phyloP scores from a whole-genome alignment of 257 asterid genomes.

The Rehmannia glutinosa region DNA sequence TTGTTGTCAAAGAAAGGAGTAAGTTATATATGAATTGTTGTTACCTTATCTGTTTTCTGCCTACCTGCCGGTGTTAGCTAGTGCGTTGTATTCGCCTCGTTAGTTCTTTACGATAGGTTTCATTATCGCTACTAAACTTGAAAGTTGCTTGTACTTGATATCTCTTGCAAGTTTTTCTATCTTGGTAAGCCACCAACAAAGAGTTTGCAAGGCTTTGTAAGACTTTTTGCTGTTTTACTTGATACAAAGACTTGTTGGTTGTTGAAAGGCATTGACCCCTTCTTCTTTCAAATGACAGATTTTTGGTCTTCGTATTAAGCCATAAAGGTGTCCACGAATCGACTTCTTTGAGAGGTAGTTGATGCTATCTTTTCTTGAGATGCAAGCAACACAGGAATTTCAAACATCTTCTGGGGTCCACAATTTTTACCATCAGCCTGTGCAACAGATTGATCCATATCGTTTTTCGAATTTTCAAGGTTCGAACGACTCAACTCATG shows the following conservation, averaged over 20 bases:
- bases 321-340: too few species aligned
- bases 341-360: too few species aligned
- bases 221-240: too few species aligned
- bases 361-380: conserved; percentile 22
- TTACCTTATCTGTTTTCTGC: background rate
- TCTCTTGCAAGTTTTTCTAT: too few species aligned
- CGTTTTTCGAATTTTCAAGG: conserved; percentile 40
- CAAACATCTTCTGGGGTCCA: conserved; percentile 42
- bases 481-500: conserved; percentile 40
- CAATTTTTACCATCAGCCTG: conserved; percentile 41
- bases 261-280: too few species aligned
- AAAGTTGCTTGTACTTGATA: background rate
- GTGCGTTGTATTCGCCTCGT: background rate
- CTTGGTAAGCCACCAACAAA: too few species aligned
- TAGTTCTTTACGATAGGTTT: background rate
- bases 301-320: background rate
- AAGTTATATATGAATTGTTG: too few species aligned
- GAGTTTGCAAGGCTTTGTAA: too few species aligned
- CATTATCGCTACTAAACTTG: background rate
- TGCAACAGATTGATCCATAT: conserved; percentile 42
- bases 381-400: conserved; percentile 66
- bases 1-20: too few species aligned
- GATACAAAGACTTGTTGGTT: too few species aligned
- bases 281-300: background rate
- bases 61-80: background rate